Evolutionary conservation across 2,329 filamentous ascomycete species (phyloP).

Genomic region (Venturia oleaginea): DNA sequence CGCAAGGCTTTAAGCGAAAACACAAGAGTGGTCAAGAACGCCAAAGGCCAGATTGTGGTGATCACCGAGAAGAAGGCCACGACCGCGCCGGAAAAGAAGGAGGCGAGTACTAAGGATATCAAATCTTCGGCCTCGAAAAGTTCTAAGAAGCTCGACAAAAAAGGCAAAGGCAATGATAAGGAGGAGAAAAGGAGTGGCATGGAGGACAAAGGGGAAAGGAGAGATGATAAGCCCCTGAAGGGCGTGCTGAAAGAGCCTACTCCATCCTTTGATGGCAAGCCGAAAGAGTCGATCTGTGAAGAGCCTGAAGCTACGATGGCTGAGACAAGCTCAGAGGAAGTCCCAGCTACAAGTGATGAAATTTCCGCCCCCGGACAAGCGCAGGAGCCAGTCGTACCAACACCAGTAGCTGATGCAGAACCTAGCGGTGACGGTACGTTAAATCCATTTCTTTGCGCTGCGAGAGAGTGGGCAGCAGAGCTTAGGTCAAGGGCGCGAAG

Average conservation of each 20-base stretch:
- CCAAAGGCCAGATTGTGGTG: constrained; percentile 12
- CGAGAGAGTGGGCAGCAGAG: neutral
- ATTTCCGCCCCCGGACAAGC: neutral
- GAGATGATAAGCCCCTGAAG: neutral
- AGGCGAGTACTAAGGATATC: constrained; percentile 1
- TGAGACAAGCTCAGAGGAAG: neutral
- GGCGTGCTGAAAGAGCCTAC: constrained; percentile 9
- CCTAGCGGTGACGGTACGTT: neutral
- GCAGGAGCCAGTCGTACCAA: neutral
- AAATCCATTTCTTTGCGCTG: neutral
- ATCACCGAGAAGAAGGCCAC: constrained; percentile 10
- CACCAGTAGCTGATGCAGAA: neutral
- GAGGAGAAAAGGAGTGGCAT: neutral
- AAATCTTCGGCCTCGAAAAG: constrained; percentile 6
- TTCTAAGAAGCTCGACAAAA: constrained; percentile 6
- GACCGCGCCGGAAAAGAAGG: neutral
- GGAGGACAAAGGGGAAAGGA: neutral
- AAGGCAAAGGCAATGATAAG: neutral
- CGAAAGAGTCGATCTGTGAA: neutral
- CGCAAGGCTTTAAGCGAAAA: constrained; percentile 4
- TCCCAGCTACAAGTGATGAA: neutral
- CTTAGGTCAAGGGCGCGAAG: neutral
- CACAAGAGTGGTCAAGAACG: neutral
- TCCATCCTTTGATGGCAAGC: neutral
- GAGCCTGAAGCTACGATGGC: neutral